These are phyloP conservation scores for Boletus tomentosulus DNA, from an alignment of 768 basidiomycete species.

Conservation along the genomic window DNA sequence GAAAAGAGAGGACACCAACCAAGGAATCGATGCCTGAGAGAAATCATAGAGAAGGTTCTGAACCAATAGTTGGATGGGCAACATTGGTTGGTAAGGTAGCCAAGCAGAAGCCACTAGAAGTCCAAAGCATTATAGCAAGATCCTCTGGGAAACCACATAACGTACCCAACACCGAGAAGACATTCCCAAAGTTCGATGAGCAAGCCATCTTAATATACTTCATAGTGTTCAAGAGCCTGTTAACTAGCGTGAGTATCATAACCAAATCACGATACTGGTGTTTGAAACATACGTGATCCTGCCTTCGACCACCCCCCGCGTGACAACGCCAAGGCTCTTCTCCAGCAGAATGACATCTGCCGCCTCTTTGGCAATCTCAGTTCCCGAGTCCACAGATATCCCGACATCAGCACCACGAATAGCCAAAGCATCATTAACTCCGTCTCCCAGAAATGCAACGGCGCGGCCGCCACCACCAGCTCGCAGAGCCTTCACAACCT, in stretches of 20 bases:
- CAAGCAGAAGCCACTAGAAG: conserved; percentile 33
- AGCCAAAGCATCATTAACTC: conserved; percentile 31
- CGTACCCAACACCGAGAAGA: conserved; percentile 31
- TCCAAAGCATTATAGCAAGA: background rate
- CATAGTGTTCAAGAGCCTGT: conserved; percentile 33
- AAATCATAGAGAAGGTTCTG: conserved; percentile 36
- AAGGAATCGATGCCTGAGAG: conserved; percentile 35
- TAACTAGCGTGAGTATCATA: conserved; percentile 9
- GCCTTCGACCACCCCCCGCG: conserved; percentile 31
- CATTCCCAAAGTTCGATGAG: conserved; percentile 35
- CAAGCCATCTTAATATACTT: conserved; percentile 38
- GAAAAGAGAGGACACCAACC: conserved; percentile 15
- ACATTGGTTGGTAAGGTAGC: conserved; percentile 37
- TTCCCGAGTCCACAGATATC: conserved; percentile 32
- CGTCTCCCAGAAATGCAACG: conserved; percentile 30
- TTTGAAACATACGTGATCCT: conserved; percentile 28
- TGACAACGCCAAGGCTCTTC: conserved; percentile 33
- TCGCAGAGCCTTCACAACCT: conserved; percentile 30
- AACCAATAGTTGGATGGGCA: conserved; percentile 29
- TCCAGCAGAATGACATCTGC: conserved; percentile 35
- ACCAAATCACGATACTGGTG: background rate
- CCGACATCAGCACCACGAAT: conserved; percentile 32
- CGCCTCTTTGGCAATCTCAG: conserved; percentile 36
- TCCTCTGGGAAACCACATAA: background rate
- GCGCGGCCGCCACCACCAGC: conserved; percentile 24